Conservation (phyloP, 83 land plant species). For the Picea engelmannii region DNA sequence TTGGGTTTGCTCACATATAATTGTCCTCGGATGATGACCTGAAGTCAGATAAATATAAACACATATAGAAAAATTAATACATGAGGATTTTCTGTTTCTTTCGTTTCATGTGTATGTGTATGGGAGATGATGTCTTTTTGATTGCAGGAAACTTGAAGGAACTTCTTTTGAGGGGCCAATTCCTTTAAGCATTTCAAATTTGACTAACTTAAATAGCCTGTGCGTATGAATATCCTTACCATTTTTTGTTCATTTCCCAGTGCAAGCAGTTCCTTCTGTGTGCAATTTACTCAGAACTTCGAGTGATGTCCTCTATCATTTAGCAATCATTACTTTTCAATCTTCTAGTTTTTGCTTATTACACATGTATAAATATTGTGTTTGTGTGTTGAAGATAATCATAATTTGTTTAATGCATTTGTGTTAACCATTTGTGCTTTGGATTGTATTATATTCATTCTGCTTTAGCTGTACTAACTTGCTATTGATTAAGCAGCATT, state of each 20-base stretch:
- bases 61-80: too few relatives aligned
- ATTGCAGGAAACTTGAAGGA: slow-evolving; percentile 45
- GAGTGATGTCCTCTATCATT: background rate
- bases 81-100: background rate
- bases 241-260: background rate
- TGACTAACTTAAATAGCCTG: slow-evolving; percentile 48
- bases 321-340: background rate
- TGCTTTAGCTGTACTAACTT: background rate
- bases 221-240: slow-evolving; percentile 7
- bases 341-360: slow-evolving; percentile 8
- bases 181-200: slow-evolving; percentile 45
- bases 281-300: background rate
- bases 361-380: background rate
- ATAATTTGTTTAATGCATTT: background rate
- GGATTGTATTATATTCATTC: background rate
- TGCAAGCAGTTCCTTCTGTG: background rate
- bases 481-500: background rate
- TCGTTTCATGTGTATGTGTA: too few relatives aligned
- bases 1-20: slow-evolving; percentile 1
- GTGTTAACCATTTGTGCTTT: background rate
- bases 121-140: too few relatives aligned
- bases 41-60: too few relatives aligned
- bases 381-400: background rate
- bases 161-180: slow-evolving; percentile 53
- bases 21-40: background rate